Evolutionary conservation across 768 basidiomycete genomes (phyloP).

Genomic region (Tulasnella sp.): DNA sequence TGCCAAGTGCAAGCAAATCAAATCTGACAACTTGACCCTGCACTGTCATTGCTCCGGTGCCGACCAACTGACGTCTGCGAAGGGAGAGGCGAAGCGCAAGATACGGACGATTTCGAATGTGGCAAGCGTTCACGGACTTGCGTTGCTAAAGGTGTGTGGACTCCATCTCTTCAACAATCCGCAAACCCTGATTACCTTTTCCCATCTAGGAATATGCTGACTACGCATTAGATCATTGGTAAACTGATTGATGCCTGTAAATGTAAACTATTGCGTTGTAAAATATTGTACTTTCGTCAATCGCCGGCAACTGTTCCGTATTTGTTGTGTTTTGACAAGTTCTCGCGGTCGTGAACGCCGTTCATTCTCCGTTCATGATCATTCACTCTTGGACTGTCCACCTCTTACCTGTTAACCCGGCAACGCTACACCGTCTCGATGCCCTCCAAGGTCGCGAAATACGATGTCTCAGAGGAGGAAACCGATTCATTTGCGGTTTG

Average conservation of each 20-base stretch:
- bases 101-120: slow-evolving; percentile 77
- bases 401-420: neutral
- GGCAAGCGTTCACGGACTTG: slow-evolving; percentile 58
- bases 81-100: slow-evolving; percentile 57
- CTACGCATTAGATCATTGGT: neutral
- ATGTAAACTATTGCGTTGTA: neutral
- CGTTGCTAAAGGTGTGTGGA: slow-evolving; percentile 48
- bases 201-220: neutral
- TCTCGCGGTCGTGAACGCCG: neutral
- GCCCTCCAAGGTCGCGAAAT: neutral
- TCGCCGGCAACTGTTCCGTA: neutral
- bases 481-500: neutral
- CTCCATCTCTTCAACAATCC: neutral
- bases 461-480: neutral
- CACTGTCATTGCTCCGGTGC: slow-evolving; percentile 84
- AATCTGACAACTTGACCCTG: slow-evolving; percentile 73
- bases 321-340: neutral
- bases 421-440: neutral
- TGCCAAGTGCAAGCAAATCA: slow-evolving; percentile 80
- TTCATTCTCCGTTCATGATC: too few relatives aligned
- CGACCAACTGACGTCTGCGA: slow-evolving; percentile 61
- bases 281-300: neutral
- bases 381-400: neutral
- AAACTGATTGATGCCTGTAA: neutral
- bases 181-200: neutral